Evolutionary conservation across 176 grass and related monocot species (phyloP), one percentile per base, ranked within the genome.

Genomic region (Lolium multiflorum): DNA sequence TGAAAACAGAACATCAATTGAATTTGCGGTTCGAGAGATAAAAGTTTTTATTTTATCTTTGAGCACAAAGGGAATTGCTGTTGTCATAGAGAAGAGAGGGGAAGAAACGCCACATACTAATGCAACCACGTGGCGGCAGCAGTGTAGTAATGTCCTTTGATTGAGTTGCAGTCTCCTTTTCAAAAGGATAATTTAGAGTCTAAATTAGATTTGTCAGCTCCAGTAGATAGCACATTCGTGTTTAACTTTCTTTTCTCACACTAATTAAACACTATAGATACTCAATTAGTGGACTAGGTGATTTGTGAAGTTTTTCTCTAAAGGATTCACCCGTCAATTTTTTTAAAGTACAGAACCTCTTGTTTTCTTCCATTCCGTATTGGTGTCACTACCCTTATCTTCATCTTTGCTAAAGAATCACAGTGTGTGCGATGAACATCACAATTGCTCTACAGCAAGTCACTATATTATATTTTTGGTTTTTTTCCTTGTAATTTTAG

Each of bases 401-500:
- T 20, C 28, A 80, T 58, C 46, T 37, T 79, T 38, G 13, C 31
- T 77, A 51, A 77, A 77, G 83, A 78, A 67, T 68, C 46, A 26
- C 35, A 66, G 60, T 3, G 4, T 50, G 22, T 21, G 25, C 0
- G 5, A 38, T 82, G 73, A 78, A 57, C 17, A 44, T 78, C 14
- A 63, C 9, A 20, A 81, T 81, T 69, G 43, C 31, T 87, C n/a
- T 80, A 62, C 58, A 75, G 59, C 20, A 62, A n/a, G 68, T 35
- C 18, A 88, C 44, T 35, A 47, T 62, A 81, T 76, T 90, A 16
- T 28, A 41, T 38, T 61, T 74, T n/a, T 35, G 2, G 6, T 43
- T 51, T 76, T 41, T 76, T 55, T 31, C 35, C 61, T 61, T 81
- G 2, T 20, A 10, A 69, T 59, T 80, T 58, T 83, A 91, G 96